Evolutionary conservation across 768 basidiomycete species (phyloP), one percentile per base, ranked within the genome.

Genomic region (Trametes gibbosa): DNA sequence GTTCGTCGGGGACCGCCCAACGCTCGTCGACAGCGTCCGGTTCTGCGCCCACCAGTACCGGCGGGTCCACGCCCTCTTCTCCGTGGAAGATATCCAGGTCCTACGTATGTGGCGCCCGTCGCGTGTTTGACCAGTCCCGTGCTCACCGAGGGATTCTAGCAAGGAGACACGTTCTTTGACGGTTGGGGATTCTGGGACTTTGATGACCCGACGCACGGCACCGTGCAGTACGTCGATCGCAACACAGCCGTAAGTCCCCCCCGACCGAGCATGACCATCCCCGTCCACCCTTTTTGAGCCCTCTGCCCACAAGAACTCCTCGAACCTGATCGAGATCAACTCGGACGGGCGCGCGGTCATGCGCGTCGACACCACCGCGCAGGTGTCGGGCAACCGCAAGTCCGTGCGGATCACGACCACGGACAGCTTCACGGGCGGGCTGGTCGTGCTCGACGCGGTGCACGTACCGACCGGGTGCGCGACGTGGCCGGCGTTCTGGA

Each of bases 381-480:
- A 73, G 19, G 87, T 95, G 34, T 66, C 65, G 2, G 81, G 71
- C 42, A 88, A 81, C 58, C 83, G 95, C 62, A 80, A 84, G 70
- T 87, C 89, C 60, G 81, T 96, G 42, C 86, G 95, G 63, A 89
- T 98, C 64, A 85, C 84, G 51, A 84, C 87, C 0, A 68, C 84
- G 23, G 70, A 75, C 51, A 71, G 75, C 1, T 89, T 82, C 66
- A 89, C 81, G 40, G 83, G 83, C 9, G 86, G 80, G 46, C 77
- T 97, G 42, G 78, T 94, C 63, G 77, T 95, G 47, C 81, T 95
- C 79, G 92, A 95, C 73, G 82, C 91, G 16, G 78, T 84, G 25
- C 93, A 96, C 70, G 92, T 94, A 88, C 93, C 93, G 7, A 85
- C 86, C 1, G 94, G 93, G 10, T 95, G 93, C 73, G 93, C 85